Percentiles rank a stretch among this genome's conserved stretches.
Evolutionary conservation across 306 rosid genomes (phyloP).

Genomic region (Casuarina equisetifolia): DNA sequence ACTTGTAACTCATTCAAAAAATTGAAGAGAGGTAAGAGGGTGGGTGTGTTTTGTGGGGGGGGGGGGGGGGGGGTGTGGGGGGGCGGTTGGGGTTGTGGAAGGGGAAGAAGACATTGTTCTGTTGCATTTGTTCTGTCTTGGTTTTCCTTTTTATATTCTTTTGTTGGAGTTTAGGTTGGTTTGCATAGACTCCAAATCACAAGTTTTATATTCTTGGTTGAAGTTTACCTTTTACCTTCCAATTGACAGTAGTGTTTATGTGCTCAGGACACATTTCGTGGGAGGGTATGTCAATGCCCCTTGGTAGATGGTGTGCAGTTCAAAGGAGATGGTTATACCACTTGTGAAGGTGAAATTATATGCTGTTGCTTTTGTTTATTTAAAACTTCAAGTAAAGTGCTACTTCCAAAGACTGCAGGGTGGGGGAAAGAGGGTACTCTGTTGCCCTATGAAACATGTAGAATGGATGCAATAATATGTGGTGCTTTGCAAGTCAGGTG

Average conservation of each 20-base stretch:
- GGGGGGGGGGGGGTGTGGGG: too few relatives aligned
- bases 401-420: background rate
- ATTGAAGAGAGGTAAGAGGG: background rate
- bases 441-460: background rate
- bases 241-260: conserved; percentile 24
- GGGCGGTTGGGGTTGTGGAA: too few relatives aligned
- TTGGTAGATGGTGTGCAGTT: conserved; percentile 95
- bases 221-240: background rate
- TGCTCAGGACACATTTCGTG: conserved; percentile 93
- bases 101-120: background rate
- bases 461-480: background rate
- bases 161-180: background rate
- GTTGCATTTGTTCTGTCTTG: background rate
- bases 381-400: background rate
- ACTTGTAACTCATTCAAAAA: background rate
- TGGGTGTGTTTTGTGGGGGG: too few relatives aligned
- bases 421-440: background rate
- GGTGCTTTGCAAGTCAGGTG: background rate
- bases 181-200: background rate
- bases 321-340: conserved; percentile 97
- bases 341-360: conserved; percentile 68
- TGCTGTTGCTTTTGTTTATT: background rate
- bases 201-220: background rate
- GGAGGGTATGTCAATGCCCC: conserved; percentile 97
- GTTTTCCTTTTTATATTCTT: background rate